Evolutionary conservation across 495 filamentous ascomycete genomes (phyloP).

Genomic region (Podospora appendiculata): DNA sequence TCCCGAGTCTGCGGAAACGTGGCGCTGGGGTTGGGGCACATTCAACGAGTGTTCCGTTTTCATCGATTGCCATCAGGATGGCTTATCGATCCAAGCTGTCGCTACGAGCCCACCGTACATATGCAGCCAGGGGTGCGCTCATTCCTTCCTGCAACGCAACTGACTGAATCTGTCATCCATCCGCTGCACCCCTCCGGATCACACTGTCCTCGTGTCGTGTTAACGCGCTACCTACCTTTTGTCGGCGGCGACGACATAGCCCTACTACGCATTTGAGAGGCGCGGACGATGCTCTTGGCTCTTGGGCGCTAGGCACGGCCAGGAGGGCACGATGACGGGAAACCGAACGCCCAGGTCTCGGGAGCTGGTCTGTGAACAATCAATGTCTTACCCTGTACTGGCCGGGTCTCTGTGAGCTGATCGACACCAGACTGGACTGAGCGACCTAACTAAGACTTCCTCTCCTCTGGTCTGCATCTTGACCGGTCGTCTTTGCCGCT

Average conservation of each 20-base stretch:
- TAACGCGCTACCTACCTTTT: not conserved
- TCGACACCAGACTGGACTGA: too few relatives aligned
- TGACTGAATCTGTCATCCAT: not conserved
- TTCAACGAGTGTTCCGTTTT: too few relatives aligned
- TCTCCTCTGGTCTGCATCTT: not conserved
- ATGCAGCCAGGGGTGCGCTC: slow-evolving; percentile 1
- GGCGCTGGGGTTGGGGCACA: too few relatives aligned
- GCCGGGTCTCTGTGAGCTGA: too few relatives aligned
- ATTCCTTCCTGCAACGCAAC: not conserved
- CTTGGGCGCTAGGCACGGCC: not conserved
- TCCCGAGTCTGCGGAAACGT: too few relatives aligned
- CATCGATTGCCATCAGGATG: too few relatives aligned
- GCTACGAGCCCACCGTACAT: not conserved
- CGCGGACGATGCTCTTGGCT: not conserved
- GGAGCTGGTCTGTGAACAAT: too few relatives aligned
- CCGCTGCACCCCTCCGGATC: not conserved
- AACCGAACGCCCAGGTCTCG: not conserved
- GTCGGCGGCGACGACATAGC: too few relatives aligned
- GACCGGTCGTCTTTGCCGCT: not conserved
- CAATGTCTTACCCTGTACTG: too few relatives aligned
- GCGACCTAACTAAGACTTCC: too few relatives aligned
- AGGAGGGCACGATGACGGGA: not conserved
- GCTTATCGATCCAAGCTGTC: too few relatives aligned
- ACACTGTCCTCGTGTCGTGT: not conserved
- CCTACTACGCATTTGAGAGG: not conserved